These are phyloP conservation scores for Leccinum disarticulatum DNA, from an alignment of 768 basidiomycete genomes.

Conservation along the genomic window DNA sequence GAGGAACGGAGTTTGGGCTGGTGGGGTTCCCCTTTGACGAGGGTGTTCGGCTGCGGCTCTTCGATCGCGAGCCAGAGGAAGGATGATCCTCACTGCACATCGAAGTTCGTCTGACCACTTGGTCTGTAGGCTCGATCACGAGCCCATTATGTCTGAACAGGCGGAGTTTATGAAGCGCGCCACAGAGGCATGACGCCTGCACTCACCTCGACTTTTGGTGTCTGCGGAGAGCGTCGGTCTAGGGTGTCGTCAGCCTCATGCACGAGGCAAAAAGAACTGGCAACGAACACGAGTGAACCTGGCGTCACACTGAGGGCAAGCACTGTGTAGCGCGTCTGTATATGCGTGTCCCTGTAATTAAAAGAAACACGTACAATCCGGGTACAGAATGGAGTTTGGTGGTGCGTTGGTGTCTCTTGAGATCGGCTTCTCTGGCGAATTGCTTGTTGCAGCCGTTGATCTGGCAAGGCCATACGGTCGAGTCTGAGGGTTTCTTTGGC, in stretches of 20 bases:
- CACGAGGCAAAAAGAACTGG: slow-evolving; percentile 14
- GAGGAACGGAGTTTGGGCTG: slow-evolving; percentile 35
- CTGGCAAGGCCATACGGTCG: slow-evolving; percentile 74
- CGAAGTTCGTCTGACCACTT: slow-evolving; percentile 18
- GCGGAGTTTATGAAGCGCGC: slow-evolving; percentile 3
- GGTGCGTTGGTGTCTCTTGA: slow-evolving; percentile 79
- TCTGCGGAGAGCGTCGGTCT: slow-evolving; percentile 81
- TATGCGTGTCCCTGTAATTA: slow-evolving; percentile 17
- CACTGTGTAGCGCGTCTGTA: slow-evolving; percentile 38
- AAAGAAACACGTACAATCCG: slow-evolving; percentile 53
- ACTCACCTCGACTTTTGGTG: slow-evolving; percentile 77
- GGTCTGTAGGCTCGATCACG: slow-evolving; percentile 51
- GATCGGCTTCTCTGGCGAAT: slow-evolving; percentile 79
- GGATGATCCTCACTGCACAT: slow-evolving; percentile 25
- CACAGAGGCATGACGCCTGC: slow-evolving; percentile 6
- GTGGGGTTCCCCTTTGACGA: slow-evolving; percentile 40
- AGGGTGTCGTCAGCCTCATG: slow-evolving; percentile 15
- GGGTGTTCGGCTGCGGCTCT: slow-evolving; percentile 53
- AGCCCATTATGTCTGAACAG: slow-evolving; percentile 58
- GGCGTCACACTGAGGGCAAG: slow-evolving; percentile 79
- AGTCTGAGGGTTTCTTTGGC: slow-evolving; percentile 49
- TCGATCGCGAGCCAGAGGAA: slow-evolving; percentile 45
- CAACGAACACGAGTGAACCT: slow-evolving; percentile 71
- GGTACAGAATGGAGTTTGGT: slow-evolving; percentile 76
- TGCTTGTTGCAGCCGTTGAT: slow-evolving; percentile 81